Evolutionary conservation across 306 rosid genomes (phyloP), one percentile per base, ranked within the genome.

Genomic region (Vicia villosa): DNA sequence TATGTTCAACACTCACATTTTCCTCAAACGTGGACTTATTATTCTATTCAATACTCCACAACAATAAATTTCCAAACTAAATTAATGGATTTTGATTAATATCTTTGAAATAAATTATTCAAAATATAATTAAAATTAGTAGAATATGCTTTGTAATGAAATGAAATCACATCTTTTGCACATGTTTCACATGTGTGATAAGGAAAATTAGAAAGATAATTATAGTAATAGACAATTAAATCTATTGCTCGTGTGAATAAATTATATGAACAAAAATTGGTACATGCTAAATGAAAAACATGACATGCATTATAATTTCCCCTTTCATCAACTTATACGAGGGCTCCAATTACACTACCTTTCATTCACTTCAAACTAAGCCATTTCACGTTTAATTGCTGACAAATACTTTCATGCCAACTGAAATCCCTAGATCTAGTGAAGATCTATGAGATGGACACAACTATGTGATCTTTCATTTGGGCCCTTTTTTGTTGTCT

Each of bases 341-440:
- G 43, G 57, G 54, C 74, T 75, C 46, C 58, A 51, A 42, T 20
- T 51, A 51, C 6, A 38, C 66, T 56, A 8, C 54, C 66, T 20
- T 49, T n/a, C 30, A 56, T 38, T 80, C 80, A 64, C 74, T 14
- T 56, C 62, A 56, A 56, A 26, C 30, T 56, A 26, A 17, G 38
- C 20, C 37, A 12, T 49, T 80, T 57, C 84, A 80, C 80, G 84
- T 80, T 75, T 75, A 70, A 80, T 64, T 59, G 42, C 8, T 70
- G 60, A 32, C 70, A 74, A 36, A 21, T 16, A 21, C 28, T 61
- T 34, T 52, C 54, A 47, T 79, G 73, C 63, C 42, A 67, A 62
- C 68, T 4, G 26, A 55, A 54, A 54, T 21, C 32, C 15, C 38
- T 3, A 43, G 49, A 32, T 74, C 54, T 45, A 66, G 65, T 46